Evolutionary conservation across 306 rosid genomes (phyloP).

Genomic region (Lathyrus oleraceus): DNA sequence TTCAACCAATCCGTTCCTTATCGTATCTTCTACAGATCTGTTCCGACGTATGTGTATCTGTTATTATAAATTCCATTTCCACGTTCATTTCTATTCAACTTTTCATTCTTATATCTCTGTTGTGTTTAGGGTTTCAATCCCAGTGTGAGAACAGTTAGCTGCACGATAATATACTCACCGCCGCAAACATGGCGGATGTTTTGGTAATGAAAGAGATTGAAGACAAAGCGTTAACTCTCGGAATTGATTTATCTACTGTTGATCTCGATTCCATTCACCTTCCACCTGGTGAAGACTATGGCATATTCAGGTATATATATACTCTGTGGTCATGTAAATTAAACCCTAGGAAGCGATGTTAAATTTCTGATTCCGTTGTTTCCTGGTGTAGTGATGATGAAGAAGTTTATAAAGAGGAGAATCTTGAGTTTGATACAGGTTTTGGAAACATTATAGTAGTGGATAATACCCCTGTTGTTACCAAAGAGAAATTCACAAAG

Average conservation of each 20-base stretch:
- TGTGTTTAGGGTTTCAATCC: background rate
- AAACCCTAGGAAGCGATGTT: conserved; percentile 14
- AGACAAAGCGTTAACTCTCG: conserved; percentile 62
- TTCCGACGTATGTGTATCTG: no score
- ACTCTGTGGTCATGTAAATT: background rate
- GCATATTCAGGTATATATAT: conserved; percentile 58
- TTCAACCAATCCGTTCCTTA: no score
- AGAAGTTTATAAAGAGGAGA: conserved; percentile 51
- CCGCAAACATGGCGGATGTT: conserved; percentile 62
- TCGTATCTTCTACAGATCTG: no score
- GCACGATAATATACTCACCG: background rate
- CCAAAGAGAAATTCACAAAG: conserved; percentile 69
- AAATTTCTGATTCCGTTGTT: background rate
- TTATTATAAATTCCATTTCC: background rate
- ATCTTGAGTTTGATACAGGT: conserved; percentile 65
- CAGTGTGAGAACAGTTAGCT: background rate
- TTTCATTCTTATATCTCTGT: background rate
- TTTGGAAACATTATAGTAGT: conserved; percentile 72
- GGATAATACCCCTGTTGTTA: conserved; percentile 76
- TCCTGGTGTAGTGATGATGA: conserved; percentile 60
- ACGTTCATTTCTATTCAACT: background rate
- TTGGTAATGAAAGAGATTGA: conserved; percentile 64
- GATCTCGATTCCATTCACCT: conserved; percentile 68
- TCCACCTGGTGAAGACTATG: conserved; percentile 58
- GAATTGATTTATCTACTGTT: conserved; percentile 57